These are phyloP conservation scores for Scenedesmus sp. DNA, from an alignment of 163 green algal species.

Conservation along the genomic window DNA sequence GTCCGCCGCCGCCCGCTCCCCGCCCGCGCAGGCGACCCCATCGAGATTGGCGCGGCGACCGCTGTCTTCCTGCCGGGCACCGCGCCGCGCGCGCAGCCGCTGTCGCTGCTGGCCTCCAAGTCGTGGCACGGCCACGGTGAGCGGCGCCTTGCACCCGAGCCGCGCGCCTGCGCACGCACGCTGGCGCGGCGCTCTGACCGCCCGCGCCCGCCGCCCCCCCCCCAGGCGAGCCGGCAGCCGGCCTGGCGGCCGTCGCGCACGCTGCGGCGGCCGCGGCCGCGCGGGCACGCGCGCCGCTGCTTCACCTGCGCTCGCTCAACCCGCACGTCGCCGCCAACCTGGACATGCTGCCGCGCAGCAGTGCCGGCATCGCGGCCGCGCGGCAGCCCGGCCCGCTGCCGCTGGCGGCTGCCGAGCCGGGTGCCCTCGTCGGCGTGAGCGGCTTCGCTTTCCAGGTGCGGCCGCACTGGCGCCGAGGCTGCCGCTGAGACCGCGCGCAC, in stretches of 20 bases:
- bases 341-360: slow-evolving; percentile 25
- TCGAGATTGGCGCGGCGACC: slow-evolving; percentile 53
- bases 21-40: slow-evolving; percentile 20
- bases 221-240: slow-evolving; percentile 77
- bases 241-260: slow-evolving; percentile 63
- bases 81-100: background rate
- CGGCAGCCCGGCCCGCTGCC: slow-evolving; percentile 26
- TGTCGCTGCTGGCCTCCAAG: slow-evolving; percentile 69
- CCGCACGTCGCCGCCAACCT: slow-evolving; percentile 52
- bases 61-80: slow-evolving; percentile 42
- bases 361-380: slow-evolving; percentile 9
- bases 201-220: too few relatives aligned
- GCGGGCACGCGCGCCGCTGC: slow-evolving; percentile 50
- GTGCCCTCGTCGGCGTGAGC: background rate
- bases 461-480: too few relatives aligned
- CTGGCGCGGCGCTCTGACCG: too few relatives aligned
- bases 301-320: slow-evolving; percentile 79
- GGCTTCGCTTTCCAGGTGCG: slow-evolving; percentile 41
- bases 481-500: too few relatives aligned
- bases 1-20: too few relatives aligned
- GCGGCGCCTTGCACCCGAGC: too few relatives aligned
- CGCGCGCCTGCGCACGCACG: too few relatives aligned
- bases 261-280: slow-evolving; percentile 19
- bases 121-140: slow-evolving; percentile 74
- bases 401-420: background rate